phyloP scores from a whole-genome alignment of 208 protist species.

The Angomonas deanei region DNA sequence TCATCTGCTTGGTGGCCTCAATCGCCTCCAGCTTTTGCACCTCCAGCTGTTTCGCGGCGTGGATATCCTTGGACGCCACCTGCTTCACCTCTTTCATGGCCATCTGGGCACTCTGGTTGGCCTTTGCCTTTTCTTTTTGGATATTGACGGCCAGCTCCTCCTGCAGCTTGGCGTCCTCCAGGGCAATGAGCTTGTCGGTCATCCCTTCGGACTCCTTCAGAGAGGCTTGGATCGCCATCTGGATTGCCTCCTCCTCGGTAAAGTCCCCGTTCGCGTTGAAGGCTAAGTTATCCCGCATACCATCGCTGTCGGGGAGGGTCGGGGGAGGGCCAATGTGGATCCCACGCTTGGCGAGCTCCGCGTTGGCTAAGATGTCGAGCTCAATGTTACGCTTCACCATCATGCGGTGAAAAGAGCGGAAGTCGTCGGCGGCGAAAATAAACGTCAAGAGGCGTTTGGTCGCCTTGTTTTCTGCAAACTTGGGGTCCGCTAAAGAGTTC shows the following conservation, averaged over 20 bases:
- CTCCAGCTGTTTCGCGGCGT: slow-evolving; percentile 17
- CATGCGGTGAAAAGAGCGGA: slow-evolving; percentile 81
- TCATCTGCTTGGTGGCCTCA: slow-evolving; percentile 45
- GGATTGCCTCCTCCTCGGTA: slow-evolving; percentile 72
- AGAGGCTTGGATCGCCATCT: slow-evolving; percentile 64
- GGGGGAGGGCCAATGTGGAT: slow-evolving; percentile 4
- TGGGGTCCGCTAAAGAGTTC: slow-evolving; percentile 15
- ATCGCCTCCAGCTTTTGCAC: slow-evolving; percentile 31
- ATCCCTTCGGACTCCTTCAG: slow-evolving; percentile 33
- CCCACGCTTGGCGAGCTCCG: slow-evolving; percentile 23
- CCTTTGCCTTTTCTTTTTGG: slow-evolving; percentile 35
- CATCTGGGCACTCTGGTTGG: slow-evolving; percentile 6
- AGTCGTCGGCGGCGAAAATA: slow-evolving; percentile 85
- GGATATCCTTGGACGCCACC: slow-evolving; percentile 3
- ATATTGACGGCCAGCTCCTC: slow-evolving; percentile 54
- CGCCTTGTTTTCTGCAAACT: slow-evolving; percentile 14
- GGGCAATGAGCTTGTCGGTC: slow-evolving; percentile 25
- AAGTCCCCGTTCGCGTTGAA: slow-evolving; percentile 42
- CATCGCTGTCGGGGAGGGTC: slow-evolving; percentile 2
- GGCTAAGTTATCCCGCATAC: slow-evolving; percentile 10
- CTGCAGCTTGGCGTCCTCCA: slow-evolving; percentile 72
- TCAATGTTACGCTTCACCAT: slow-evolving; percentile 91
- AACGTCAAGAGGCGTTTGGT: slow-evolving; percentile 54
- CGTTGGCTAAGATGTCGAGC: slow-evolving; percentile 77
- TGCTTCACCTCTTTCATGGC: slow-evolving; percentile 20